Conservation (phyloP, 495 filamentous ascomycete genomes). For the Aspergillus saccharolyticus region DNA sequence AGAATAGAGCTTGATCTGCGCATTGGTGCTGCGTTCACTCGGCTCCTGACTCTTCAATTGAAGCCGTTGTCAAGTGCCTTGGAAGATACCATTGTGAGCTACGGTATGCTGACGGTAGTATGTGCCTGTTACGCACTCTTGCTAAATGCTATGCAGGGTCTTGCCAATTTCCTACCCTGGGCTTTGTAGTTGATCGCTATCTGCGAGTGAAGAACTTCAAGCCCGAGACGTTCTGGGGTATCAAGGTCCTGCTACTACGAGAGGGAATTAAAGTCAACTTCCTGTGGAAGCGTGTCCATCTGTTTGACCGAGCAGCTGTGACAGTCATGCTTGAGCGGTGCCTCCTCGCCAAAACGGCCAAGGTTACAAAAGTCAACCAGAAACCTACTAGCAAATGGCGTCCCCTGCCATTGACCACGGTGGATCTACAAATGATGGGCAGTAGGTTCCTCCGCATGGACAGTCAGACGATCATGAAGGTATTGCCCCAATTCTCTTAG, state of each 20-base stretch:
- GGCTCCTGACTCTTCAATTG: slow-evolving; percentile 75
- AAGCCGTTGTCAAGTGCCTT: slow-evolving; percentile 59
- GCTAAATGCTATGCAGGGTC: slow-evolving; percentile 56
- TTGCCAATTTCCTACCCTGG: slow-evolving; percentile 94
- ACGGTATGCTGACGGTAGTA: slow-evolving; percentile 58
- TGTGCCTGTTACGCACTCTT: background rate
- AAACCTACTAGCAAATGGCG: slow-evolving; percentile 95
- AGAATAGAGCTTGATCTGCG: slow-evolving; percentile 90
- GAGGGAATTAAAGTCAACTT: slow-evolving; percentile 80
- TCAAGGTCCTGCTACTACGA: slow-evolving; percentile 74
- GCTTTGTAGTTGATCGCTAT: slow-evolving; percentile 95
- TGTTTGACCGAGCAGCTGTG: slow-evolving; percentile 84
- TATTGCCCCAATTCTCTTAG: slow-evolving; percentile 17
- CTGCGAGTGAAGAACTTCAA: slow-evolving; percentile 89
- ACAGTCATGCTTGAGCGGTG: slow-evolving; percentile 82
- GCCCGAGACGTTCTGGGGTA: slow-evolving; percentile 86
- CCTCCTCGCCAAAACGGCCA: slow-evolving; percentile 67
- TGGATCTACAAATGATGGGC: slow-evolving; percentile 98
- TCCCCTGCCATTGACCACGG: slow-evolving; percentile 87
- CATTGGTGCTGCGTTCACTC: slow-evolving; percentile 86
- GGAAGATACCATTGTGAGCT: slow-evolving; percentile 67
- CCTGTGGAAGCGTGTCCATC: slow-evolving; percentile 71
- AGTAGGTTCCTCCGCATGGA: slow-evolving; percentile 79
- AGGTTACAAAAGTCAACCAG: slow-evolving; percentile 74
- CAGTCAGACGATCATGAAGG: slow-evolving; percentile 80